phyloP scores from a whole-genome alignment of 2,329 filamentous ascomycete genomes.

The Pseudocercospora macadamiae region DNA sequence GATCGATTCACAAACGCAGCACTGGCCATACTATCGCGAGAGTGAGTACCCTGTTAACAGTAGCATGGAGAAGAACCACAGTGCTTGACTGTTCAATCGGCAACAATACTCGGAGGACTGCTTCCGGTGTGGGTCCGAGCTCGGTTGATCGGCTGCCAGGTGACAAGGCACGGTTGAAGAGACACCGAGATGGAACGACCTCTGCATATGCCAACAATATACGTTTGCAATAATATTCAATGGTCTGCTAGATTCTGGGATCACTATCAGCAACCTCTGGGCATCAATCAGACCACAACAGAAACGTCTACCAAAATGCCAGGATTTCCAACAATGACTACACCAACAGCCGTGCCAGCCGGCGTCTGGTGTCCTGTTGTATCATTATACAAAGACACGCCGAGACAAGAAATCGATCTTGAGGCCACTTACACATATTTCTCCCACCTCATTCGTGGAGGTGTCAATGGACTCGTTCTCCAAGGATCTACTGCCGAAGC shows the following conservation, averaged over 20 bases:
- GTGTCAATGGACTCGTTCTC: slow-evolving; percentile 52
- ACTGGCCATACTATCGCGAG: background rate
- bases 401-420: slow-evolving; percentile 48
- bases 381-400: slow-evolving; percentile 49
- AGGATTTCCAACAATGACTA: background rate
- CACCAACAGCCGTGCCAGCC: slow-evolving; percentile 38
- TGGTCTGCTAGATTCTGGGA: no score
- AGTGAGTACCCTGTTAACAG: no score
- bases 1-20: background rate
- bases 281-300: no score
- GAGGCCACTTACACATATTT: slow-evolving; percentile 52
- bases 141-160: background rate
- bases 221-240: no score
- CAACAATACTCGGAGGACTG: background rate
- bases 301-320: no score
- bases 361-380: slow-evolving; percentile 55
- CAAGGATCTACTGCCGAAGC: slow-evolving; percentile 54
- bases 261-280: no score
- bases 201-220: no score
- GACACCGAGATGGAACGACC: background rate
- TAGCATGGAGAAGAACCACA: no score
- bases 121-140: background rate
- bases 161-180: background rate
- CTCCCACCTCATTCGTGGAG: slow-evolving; percentile 46
- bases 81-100: no score